Evolutionary conservation across 805 yeast species (phyloP).

Genomic region (Lipomyces chichibuensis): DNA sequence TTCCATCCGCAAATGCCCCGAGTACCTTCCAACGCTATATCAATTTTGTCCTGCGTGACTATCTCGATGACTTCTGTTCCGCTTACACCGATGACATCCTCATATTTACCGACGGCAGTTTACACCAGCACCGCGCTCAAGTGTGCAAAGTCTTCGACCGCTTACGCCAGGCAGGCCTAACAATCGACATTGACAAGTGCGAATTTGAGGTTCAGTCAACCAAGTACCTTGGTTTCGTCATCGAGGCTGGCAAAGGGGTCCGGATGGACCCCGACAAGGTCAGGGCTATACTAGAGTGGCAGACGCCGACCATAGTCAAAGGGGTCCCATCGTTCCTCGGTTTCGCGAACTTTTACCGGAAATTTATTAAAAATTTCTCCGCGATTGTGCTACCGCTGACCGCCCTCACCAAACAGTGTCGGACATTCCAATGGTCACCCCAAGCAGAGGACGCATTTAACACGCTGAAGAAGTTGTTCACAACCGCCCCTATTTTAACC

Average conservation of each 20-base stretch:
- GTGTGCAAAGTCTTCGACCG: too few species aligned
- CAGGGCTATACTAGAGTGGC: background rate
- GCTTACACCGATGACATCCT: background rate
- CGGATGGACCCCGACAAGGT: background rate
- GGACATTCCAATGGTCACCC: too few species aligned
- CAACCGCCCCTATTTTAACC: too few species aligned
- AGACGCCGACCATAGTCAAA: background rate
- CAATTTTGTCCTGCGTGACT: background rate
- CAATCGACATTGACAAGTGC: too few species aligned
- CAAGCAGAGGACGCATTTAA: too few species aligned
- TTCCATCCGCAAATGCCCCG: too few species aligned
- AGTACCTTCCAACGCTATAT: slow-evolving; percentile 27
- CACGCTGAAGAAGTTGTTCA: too few species aligned
- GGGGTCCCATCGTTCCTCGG: background rate
- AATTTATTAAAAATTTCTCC: background rate
- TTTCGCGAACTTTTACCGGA: background rate
- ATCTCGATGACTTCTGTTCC: background rate
- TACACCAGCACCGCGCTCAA: too few species aligned
- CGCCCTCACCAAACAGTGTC: background rate
- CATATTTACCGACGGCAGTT: too few species aligned
- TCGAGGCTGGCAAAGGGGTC: background rate
- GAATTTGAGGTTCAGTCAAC: too few species aligned
- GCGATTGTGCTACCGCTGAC: background rate
- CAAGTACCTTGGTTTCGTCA: too few species aligned
- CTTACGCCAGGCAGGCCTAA: too few species aligned